Conservation (phyloP, 352 stramenopile species). For the Globisporangium spiculum region DNA sequence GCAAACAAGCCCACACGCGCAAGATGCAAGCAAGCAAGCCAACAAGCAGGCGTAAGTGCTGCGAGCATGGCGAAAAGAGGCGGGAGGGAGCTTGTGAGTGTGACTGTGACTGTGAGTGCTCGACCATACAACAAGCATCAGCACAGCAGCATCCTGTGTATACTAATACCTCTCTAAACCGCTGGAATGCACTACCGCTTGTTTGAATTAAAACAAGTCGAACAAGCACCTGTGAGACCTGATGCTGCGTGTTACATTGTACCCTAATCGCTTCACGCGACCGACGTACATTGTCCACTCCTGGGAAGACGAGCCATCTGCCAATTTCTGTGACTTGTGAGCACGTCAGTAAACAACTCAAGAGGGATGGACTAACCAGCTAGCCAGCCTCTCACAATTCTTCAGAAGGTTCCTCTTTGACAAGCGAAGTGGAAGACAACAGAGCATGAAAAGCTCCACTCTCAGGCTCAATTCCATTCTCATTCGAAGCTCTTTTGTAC, state of each 20-base stretch:
- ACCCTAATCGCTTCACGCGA: slow-evolving; percentile 1
- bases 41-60: not conserved
- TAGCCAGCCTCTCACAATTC: not conserved
- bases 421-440: not conserved
- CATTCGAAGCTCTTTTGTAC: not conserved
- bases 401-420: not conserved
- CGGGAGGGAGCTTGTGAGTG: not conserved
- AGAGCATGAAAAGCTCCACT: not conserved
- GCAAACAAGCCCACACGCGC: not conserved
- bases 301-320: slow-evolving; percentile 1
- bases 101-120: not conserved
- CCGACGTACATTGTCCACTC: slow-evolving; percentile 3
- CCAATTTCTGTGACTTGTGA: not conserved
- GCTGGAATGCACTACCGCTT: not conserved
- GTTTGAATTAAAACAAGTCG: not conserved
- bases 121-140: not conserved
- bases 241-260: not conserved
- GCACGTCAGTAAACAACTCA: not conserved
- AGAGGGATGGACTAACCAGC: slow-evolving; percentile 5
- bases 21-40: not conserved
- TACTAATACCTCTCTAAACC: not conserved
- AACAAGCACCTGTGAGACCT: not conserved
- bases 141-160: not conserved
- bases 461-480: not conserved
- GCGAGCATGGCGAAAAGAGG: not conserved